A percentile compares a stretch with the other conserved stretches of the same genome.
These are phyloP conservation scores for Sclerotinia glacialis DNA, from an alignment of 2,329 filamentous ascomycete genomes.

Conservation along the genomic window DNA sequence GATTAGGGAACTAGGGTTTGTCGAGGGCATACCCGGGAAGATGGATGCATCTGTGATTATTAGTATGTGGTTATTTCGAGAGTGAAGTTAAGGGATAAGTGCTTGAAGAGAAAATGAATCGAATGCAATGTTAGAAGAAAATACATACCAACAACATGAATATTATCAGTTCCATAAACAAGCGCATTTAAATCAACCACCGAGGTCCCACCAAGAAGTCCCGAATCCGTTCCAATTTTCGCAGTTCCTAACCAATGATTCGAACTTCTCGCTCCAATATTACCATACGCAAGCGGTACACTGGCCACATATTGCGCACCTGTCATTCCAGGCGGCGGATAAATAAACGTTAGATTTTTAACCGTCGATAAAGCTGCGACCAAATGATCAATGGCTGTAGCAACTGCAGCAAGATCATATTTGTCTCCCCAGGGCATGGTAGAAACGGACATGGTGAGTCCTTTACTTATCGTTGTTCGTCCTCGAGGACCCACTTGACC, in stretches of 20 bases:
- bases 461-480: conserved; percentile 57
- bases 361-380: conserved; percentile 53
- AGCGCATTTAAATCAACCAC: conserved; percentile 63
- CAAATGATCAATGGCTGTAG: conserved; percentile 60
- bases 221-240: conserved; percentile 55
- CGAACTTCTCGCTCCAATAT: conserved; percentile 32
- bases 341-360: conserved; percentile 54
- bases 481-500: conserved; percentile 58
- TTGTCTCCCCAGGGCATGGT: conserved; percentile 51
- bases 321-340: conserved; percentile 51
- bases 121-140: neutral
- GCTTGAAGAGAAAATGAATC: conserved; percentile 42
- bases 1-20: conserved; percentile 65
- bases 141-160: conserved; percentile 56
- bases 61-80: neutral
- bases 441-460: conserved; percentile 57
- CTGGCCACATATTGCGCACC: conserved; percentile 56
- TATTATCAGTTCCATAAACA: conserved; percentile 66
- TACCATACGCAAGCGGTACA: conserved; percentile 40
- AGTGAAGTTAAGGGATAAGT: too few species aligned
- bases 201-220: conserved; percentile 49
- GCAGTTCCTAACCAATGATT: conserved; percentile 52
- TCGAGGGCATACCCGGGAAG: conserved; percentile 66
- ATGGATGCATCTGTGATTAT: conserved; percentile 43
- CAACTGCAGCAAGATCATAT: conserved; percentile 61